phyloP scores from a whole-genome alignment of 1,284 basidiomycete species.

The Ganoderma sinense region DNA sequence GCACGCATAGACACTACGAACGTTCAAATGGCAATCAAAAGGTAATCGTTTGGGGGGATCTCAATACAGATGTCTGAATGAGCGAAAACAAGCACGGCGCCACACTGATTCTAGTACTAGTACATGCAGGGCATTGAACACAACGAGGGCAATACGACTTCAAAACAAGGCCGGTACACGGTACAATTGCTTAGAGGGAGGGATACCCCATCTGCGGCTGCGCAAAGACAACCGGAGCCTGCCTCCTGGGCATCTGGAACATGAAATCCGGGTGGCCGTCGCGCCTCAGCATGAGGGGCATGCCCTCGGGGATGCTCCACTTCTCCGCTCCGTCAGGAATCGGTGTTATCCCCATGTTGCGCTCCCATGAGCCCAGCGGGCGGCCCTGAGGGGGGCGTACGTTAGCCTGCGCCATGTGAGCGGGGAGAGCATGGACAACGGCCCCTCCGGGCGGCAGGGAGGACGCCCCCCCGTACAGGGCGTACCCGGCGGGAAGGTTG shows the following conservation, averaged over 20 bases:
- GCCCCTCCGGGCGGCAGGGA: background rate
- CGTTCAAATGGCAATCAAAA: too few species aligned
- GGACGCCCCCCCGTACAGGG: background rate
- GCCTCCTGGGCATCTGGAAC: slow-evolving; percentile 9
- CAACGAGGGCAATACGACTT: too few species aligned
- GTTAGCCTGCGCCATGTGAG: too few species aligned
- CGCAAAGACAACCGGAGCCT: background rate
- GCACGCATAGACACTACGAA: too few species aligned
- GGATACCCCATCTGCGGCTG: background rate
- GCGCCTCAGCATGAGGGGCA: slow-evolving; percentile 4
- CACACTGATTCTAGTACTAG: too few species aligned
- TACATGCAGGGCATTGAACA: background rate
- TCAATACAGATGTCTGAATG: too few species aligned
- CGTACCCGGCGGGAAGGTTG: slow-evolving; percentile 13
- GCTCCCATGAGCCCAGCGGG: slow-evolving; percentile 12
- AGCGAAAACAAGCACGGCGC: too few species aligned
- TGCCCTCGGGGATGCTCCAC: slow-evolving; percentile 9
- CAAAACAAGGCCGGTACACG: too few species aligned
- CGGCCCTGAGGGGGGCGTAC: too few species aligned
- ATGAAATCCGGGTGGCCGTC: slow-evolving; percentile 3
- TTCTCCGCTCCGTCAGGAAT: slow-evolving; percentile 14
- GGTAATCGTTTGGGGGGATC: too few species aligned
- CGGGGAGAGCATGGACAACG: background rate
- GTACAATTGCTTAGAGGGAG: too few species aligned
- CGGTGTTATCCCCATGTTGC: background rate